A percentile compares a stretch with the other conserved stretches of the same genome.
phyloP scores from a whole-genome alignment of 352 stramenopile species.

The Pythium biforme region DNA sequence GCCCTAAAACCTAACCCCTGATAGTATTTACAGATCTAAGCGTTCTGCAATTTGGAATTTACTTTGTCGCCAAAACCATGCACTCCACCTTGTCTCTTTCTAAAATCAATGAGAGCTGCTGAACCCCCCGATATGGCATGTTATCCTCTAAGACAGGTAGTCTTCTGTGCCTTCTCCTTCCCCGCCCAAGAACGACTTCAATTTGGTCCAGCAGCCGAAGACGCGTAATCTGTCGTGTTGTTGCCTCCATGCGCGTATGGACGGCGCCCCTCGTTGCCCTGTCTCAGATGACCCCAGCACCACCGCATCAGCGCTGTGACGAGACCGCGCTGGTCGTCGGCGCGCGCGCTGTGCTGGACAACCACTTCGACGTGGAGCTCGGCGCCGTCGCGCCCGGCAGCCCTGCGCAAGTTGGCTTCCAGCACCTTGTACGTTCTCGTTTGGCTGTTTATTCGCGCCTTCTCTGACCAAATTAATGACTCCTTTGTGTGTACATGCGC shows the following conservation, averaged over 20 bases:
- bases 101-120: too few relatives aligned
- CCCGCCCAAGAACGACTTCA: slow-evolving; percentile 12
- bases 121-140: too few relatives aligned
- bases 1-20: too few relatives aligned
- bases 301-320: slow-evolving; percentile 30
- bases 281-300: background rate
- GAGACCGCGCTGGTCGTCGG: slow-evolving; percentile 48
- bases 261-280: slow-evolving; percentile 1
- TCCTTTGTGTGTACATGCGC: background rate
- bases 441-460: background rate
- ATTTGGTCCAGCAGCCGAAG: background rate
- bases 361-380: slow-evolving; percentile 65
- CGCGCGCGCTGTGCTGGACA: slow-evolving; percentile 38
- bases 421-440: slow-evolving; percentile 58
- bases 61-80: too few relatives aligned
- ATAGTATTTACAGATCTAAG: too few relatives aligned
- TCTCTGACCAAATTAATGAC: background rate
- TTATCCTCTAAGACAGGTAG: too few relatives aligned
- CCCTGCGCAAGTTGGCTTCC: slow-evolving; percentile 56
- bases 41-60: too few relatives aligned
- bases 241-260: slow-evolving; percentile 26
- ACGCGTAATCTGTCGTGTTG: too few relatives aligned
- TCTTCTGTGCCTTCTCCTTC: background rate
- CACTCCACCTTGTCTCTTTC: too few relatives aligned
- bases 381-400: slow-evolving; percentile 61